Conservation (phyloP, 257 asterid species). For the Anisodus tanguticus region DNA sequence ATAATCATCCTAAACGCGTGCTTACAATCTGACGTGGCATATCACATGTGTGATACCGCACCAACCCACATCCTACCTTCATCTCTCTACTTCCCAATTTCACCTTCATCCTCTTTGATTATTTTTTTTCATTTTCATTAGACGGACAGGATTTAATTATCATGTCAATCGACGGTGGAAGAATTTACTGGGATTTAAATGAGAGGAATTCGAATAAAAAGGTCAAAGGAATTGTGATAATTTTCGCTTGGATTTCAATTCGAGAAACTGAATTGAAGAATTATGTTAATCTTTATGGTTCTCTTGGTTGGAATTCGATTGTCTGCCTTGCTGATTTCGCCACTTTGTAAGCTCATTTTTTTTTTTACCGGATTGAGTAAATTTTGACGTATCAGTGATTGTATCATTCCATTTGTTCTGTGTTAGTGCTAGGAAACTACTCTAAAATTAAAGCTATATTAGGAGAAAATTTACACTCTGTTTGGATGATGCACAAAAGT, state of each 20-base stretch:
- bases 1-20: slow-evolving; percentile 28
- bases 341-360: slow-evolving; percentile 59
- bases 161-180: slow-evolving; percentile 54
- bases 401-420: neutral
- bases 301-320: slow-evolving; percentile 80
- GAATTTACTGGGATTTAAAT: slow-evolving; percentile 65
- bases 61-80: slow-evolving; percentile 30
- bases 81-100: neutral
- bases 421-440: neutral
- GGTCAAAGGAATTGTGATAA: slow-evolving; percentile 64
- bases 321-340: slow-evolving; percentile 81
- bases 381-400: neutral
- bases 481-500: no score
- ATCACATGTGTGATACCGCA: slow-evolving; percentile 33
- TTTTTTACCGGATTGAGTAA: neutral
- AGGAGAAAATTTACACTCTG: neutral
- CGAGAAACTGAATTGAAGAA: slow-evolving; percentile 58
- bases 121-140: neutral
- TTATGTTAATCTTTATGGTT: slow-evolving; percentile 57
- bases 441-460: neutral
- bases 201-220: slow-evolving; percentile 37
- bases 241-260: slow-evolving; percentile 73
- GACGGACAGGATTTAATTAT: neutral
- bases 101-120: neutral
- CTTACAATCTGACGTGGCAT: slow-evolving; percentile 25